These are phyloP conservation scores for Cucumis cinereus DNA, from an alignment of 306 rosid genomes.

Conservation along the genomic window DNA sequence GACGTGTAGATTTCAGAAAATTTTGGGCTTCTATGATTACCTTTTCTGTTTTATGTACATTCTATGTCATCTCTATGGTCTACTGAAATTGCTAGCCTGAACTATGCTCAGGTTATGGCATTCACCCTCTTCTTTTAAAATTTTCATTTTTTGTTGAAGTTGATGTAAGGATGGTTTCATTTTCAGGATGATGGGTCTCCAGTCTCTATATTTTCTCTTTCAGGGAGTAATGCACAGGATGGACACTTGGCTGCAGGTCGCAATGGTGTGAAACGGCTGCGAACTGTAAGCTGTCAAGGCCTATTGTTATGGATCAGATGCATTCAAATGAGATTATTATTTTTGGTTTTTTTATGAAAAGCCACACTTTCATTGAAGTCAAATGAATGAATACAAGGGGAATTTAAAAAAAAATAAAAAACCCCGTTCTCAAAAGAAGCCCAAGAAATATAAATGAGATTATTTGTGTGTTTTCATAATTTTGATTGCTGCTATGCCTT, in stretches of 20 bases:
- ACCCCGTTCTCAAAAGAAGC: neutral
- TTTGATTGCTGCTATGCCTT: neutral
- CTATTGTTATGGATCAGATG: neutral
- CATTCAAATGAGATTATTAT: neutral
- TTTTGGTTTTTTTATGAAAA: neutral
- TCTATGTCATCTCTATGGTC: neutral
- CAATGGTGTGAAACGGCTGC: constrained; percentile 84
- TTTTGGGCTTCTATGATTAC: neutral
- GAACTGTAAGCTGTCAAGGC: constrained; percentile 39
- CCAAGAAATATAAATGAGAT: neutral
- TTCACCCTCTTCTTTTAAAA: neutral
- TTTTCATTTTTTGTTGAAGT: neutral
- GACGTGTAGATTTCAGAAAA: neutral
- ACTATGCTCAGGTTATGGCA: neutral
- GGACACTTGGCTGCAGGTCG: constrained; percentile 92
- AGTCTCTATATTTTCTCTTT: constrained; percentile 72
- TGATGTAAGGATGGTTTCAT: neutral
- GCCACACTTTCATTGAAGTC: neutral
- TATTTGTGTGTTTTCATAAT: neutral
- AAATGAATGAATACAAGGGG: neutral
- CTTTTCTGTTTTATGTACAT: neutral
- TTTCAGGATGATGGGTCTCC: constrained; percentile 83
- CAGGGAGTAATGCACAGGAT: constrained; percentile 82
- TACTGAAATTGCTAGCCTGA: neutral
- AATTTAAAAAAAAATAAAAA: neutral